A percentile compares a stretch with the other conserved stretches of the same genome.
Evolutionary conservation across 768 basidiomycete genomes (phyloP).

Genomic region (Hirschioporus abietinus): DNA sequence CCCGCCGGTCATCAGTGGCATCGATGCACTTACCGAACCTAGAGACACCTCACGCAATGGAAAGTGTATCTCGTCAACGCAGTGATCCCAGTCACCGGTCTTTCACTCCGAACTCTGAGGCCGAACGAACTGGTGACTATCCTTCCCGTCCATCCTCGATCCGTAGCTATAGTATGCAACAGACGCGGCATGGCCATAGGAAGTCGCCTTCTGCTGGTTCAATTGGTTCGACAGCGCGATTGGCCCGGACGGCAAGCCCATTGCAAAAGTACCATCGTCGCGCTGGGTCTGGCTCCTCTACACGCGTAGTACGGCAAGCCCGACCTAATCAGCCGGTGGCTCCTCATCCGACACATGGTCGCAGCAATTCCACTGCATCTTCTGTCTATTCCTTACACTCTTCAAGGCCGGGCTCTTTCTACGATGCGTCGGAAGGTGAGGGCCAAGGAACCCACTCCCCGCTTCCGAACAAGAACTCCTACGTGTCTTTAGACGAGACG

Average conservation of each 20-base stretch:
- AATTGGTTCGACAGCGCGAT: constrained; percentile 52
- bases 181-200: constrained; percentile 45
- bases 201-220: constrained; percentile 79
- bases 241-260: constrained; percentile 64
- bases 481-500: constrained; percentile 43
- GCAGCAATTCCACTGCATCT: constrained; percentile 73
- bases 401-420: constrained; percentile 72
- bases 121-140: constrained; percentile 45
- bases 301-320: constrained; percentile 67
- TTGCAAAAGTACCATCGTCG: constrained; percentile 75
- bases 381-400: constrained; percentile 73
- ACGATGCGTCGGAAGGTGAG: constrained; percentile 70
- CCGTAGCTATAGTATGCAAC: constrained; percentile 62
- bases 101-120: constrained; percentile 82
- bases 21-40: constrained; percentile 43
- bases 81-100: constrained; percentile 61
- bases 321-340: constrained; percentile 30
- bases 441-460: constrained; percentile 61
- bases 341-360: constrained; percentile 49
- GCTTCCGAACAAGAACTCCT: constrained; percentile 40
- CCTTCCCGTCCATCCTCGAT: constrained; percentile 81
- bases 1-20: constrained; percentile 59
- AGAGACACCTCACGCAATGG: constrained; percentile 44
- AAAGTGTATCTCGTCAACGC: constrained; percentile 27
- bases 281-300: constrained; percentile 77